Base-by-base conservation (phyloP, 2,329 filamentous ascomycete genomes). In the Beauveria sp. region DNA sequence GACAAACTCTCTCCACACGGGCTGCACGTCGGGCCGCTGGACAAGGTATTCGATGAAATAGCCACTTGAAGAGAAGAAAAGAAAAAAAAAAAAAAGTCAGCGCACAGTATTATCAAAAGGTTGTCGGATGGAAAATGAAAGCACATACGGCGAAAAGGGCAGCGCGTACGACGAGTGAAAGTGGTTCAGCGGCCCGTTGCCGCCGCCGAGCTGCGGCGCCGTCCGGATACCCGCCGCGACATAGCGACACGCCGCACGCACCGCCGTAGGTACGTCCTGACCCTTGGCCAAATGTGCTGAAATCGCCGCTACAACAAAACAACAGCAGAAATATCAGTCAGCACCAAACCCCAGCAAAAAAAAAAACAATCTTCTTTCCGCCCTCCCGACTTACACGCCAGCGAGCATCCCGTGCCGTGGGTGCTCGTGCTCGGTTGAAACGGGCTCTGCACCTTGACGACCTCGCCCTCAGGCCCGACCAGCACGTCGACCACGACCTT, bases 391-490 rank as follows among this genome's bases (percentile, higher is more conserved):
- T 77, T 74, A 90, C 88, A 96, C 46, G 95, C 95, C 63, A 98
- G 81, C 10, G 92, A 96, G 71, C 95, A 99, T 4, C 95, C 95
- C 0, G 95, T 98, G 1, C 95, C 95, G 69, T 99, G 95, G 0
- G 93, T 98, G 70, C 93, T 93, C 63, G 80, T 88, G 9, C 88
- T 91, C 10, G 80, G 75, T 65, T 91, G 80, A 70, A 89, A 97
- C 5, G 81, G 79, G 45, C 85, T 89, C 72, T 92, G 82, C 54
- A 96, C 82, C 45, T 85, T 77, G 1, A 85, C 78, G 0, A 82
- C 73, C n/a, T 82, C 73, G 0, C 76, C 78, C 0, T 80, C 80
- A 0, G 74, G 74, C 7, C 90, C 89, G 49, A 85, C 85, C 5
- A 96, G 80, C 3, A 97, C 81, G 70, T 98, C 91, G 31, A 96